These are phyloP conservation scores for Aspergillus bridgeri DNA, from an alignment of 495 filamentous ascomycete species.

Conservation along the genomic window DNA sequence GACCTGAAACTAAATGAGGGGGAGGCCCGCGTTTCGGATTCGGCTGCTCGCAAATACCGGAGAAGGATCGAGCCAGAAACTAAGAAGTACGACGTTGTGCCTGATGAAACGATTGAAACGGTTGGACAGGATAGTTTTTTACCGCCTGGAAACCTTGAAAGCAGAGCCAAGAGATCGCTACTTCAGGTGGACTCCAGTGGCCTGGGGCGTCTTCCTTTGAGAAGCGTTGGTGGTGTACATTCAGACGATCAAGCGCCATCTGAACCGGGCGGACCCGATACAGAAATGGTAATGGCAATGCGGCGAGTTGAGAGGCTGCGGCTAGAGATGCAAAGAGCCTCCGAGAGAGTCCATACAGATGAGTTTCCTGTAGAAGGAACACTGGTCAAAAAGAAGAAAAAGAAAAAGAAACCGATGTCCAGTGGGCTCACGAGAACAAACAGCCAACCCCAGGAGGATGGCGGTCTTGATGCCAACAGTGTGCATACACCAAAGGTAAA, in stretches of 20 bases:
- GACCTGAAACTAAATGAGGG: conserved; percentile 68
- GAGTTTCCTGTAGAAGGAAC: conserved; percentile 68
- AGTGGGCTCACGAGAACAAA: conserved; percentile 1
- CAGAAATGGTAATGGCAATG: conserved; percentile 80
- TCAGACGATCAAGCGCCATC: conserved; percentile 3
- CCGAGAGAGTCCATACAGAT: conserved; percentile 73
- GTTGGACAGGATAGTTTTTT: conserved; percentile 32
- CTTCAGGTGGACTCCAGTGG: conserved; percentile 84
- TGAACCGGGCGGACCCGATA: conserved; percentile 56
- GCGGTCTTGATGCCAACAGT: background rate
- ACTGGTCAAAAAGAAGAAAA: conserved; percentile 76
- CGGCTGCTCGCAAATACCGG: conserved; percentile 13
- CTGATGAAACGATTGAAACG: conserved; percentile 60
- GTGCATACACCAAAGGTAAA: background rate
- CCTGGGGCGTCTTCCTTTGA: conserved; percentile 63
- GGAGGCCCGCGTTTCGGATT: conserved; percentile 14
- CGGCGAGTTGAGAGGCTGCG: conserved; percentile 80
- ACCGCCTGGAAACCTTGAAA: conserved; percentile 23
- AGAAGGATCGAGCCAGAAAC: conserved; percentile 27
- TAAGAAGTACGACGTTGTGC: conserved; percentile 55
- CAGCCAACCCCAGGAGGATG: background rate
- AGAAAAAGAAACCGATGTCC: conserved; percentile 26
- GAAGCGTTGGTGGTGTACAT: conserved; percentile 14
- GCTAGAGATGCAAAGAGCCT: conserved; percentile 86
- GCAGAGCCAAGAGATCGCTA: conserved; percentile 50